phyloP scores from a whole-genome alignment of 768 basidiomycete species.

The Russula sp. region DNA sequence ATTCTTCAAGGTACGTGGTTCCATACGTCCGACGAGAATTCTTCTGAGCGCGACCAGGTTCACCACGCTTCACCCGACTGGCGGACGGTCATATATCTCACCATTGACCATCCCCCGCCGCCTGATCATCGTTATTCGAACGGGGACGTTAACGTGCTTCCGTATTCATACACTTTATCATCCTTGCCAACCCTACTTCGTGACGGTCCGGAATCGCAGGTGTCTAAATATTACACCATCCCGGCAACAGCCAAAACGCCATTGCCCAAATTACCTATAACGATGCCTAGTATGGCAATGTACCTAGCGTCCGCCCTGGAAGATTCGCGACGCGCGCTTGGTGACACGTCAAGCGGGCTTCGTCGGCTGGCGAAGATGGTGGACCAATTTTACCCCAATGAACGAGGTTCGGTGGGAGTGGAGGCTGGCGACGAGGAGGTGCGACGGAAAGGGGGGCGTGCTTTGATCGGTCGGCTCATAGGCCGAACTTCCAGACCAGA shows the following conservation, averaged over 20 bases:
- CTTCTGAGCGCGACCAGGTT: conserved; percentile 38
- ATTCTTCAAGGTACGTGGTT: conserved; percentile 56
- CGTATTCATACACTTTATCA: conserved; percentile 65
- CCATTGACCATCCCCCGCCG: conserved; percentile 63
- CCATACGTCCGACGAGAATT: not conserved
- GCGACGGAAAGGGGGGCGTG: conserved; percentile 46
- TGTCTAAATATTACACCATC: conserved; percentile 68
- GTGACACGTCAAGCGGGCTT: conserved; percentile 55
- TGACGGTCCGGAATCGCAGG: conserved; percentile 52
- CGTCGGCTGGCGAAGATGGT: conserved; percentile 67
- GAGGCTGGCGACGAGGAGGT: conserved; percentile 36
- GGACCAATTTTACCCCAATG: conserved; percentile 56
- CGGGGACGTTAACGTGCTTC: conserved; percentile 58
- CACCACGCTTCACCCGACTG: conserved; percentile 56
- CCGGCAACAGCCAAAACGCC: conserved; percentile 55
- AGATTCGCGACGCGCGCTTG: conserved; percentile 54
- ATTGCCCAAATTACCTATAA: conserved; percentile 65
- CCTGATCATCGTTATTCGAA: conserved; percentile 42
- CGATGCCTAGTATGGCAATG: conserved; percentile 67
- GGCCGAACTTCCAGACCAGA: conserved; percentile 43
- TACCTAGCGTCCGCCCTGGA: conserved; percentile 69
- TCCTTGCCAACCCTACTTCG: conserved; percentile 55
- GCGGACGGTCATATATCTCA: conserved; percentile 73
- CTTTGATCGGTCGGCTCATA: conserved; percentile 41
- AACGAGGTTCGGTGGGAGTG: conserved; percentile 27